Conservation (phyloP, 2,329 filamentous ascomycete genomes). For the Aureobasidium sp. region DNA sequence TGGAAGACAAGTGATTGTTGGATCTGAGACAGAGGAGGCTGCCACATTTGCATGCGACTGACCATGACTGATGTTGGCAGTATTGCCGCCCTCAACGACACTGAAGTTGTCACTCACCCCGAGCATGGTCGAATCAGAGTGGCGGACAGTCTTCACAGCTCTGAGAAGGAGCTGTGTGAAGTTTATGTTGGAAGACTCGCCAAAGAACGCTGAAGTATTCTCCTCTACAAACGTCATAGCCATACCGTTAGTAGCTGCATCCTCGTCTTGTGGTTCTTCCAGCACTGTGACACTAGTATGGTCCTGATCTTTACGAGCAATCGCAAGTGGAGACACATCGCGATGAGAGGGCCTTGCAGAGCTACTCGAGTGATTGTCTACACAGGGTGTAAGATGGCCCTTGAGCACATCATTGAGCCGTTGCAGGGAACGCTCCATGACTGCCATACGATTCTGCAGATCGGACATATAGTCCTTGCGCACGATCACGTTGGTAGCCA, state of each 20-base stretch:
- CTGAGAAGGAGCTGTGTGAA: slow-evolving; percentile 31
- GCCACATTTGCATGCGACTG: slow-evolving; percentile 2
- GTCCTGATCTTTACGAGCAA: neutral
- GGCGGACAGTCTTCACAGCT: slow-evolving; percentile 16
- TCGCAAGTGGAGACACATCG: neutral
- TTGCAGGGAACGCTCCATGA: slow-evolving; percentile 9
- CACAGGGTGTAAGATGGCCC: neutral
- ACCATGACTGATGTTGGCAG: neutral
- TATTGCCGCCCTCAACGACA: neutral
- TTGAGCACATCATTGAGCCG: slow-evolving; percentile 9
- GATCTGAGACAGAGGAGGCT: neutral
- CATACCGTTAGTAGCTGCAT: slow-evolving; percentile 23
- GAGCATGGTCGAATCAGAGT: neutral
- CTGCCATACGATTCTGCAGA: neutral
- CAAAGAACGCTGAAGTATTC: slow-evolving; percentile 29
- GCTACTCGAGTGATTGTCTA: neutral
- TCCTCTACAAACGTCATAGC: slow-evolving; percentile 29
- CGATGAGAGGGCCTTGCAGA: neutral
- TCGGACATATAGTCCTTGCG: slow-evolving; percentile 27
- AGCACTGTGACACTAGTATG: neutral
- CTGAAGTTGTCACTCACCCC: neutral
- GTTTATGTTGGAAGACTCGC: slow-evolving; percentile 35
- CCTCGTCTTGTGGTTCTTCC: neutral
- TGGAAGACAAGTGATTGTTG: slow-evolving; percentile 19
- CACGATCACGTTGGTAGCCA: slow-evolving; percentile 31